phyloP scores from a whole-genome alignment of 345 rosid species.

The Salix udensis region DNA sequence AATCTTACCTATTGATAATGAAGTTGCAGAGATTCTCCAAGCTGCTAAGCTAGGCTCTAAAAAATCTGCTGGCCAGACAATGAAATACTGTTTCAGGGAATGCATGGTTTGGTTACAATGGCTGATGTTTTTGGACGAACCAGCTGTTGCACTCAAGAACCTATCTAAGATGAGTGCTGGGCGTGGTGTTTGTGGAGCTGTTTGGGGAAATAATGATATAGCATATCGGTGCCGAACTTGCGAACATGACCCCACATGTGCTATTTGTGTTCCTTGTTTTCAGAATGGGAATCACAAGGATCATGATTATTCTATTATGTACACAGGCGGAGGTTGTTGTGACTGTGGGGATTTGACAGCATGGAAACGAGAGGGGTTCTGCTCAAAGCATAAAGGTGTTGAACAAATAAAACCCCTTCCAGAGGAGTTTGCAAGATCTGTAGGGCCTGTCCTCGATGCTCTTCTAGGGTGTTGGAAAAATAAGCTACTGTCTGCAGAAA shows the following conservation, averaged over 20 bases:
- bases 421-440: slow-evolving; percentile 53
- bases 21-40: slow-evolving; percentile 38
- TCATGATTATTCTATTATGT: slow-evolving; percentile 77
- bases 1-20: slow-evolving; percentile 66
- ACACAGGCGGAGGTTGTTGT: slow-evolving; percentile 92
- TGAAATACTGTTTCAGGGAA: slow-evolving; percentile 49
- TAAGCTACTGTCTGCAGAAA: slow-evolving; percentile 51
- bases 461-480: slow-evolving; percentile 58
- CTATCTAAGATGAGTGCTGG: slow-evolving; percentile 46
- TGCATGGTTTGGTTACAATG: slow-evolving; percentile 73
- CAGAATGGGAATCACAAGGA: slow-evolving; percentile 66
- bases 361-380: slow-evolving; percentile 90
- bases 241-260: slow-evolving; percentile 89
- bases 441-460: slow-evolving; percentile 72
- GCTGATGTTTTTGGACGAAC: slow-evolving; percentile 79
- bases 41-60: slow-evolving; percentile 34
- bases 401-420: slow-evolving; percentile 89
- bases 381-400: slow-evolving; percentile 86
- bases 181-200: slow-evolving; percentile 92
- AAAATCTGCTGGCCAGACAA: slow-evolving; percentile 19
- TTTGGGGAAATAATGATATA: slow-evolving; percentile 88
- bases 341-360: slow-evolving; percentile 98
- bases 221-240: slow-evolving; percentile 87
- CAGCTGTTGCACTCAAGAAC: slow-evolving; percentile 41
- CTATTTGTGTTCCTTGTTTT: slow-evolving; percentile 90